phyloP scores from a whole-genome alignment of 2,329 filamentous ascomycete species.

The Cytospora piceae region DNA sequence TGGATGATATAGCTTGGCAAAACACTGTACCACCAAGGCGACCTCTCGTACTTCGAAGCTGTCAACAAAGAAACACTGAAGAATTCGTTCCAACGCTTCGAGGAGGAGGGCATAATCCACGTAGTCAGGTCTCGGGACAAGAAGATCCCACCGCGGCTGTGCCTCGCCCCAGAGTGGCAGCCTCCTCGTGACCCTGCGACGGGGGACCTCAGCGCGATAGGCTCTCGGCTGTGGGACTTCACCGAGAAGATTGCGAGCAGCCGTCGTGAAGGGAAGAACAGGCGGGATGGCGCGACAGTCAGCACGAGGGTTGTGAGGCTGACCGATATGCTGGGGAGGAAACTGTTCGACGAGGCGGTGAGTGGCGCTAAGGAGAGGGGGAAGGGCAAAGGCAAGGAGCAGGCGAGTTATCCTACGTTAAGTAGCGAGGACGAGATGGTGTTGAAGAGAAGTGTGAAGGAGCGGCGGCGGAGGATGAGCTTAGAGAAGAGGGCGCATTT shows the following conservation, averaged over 20 bases:
- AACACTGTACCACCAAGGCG: constrained; percentile 95
- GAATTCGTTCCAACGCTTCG: constrained; percentile 86
- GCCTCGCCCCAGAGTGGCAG: constrained; percentile 75
- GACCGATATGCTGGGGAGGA: constrained; percentile 72
- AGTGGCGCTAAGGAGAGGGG: constrained; percentile 41
- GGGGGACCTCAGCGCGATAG: constrained; percentile 67
- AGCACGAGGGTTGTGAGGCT: constrained; percentile 78
- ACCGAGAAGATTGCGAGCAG: constrained; percentile 84
- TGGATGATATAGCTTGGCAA: constrained; percentile 72
- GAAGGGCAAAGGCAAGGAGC: constrained; percentile 44
- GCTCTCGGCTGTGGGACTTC: constrained; percentile 81
- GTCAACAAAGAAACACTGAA: constrained; percentile 98
- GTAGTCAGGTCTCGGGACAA: constrained; percentile 70
- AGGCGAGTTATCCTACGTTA: constrained; percentile 41
- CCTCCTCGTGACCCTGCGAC: constrained; percentile 66
- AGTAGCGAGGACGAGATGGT: constrained; percentile 55
- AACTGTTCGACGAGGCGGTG: constrained; percentile 66
- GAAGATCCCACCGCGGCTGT: constrained; percentile 64
- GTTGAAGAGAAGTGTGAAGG: constrained; percentile 49
- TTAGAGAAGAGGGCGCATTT: constrained; percentile 57
- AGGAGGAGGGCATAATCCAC: constrained; percentile 86
- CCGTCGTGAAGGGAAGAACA: constrained; percentile 90
- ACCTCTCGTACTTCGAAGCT: constrained; percentile 95
- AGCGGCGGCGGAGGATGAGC: constrained; percentile 52
- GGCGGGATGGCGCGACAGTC: constrained; percentile 90